Percentiles rank a stretch among this genome's conserved stretches.
Conservation (phyloP, 768 basidiomycete genomes). For the Boletus rubroflammeus region DNA sequence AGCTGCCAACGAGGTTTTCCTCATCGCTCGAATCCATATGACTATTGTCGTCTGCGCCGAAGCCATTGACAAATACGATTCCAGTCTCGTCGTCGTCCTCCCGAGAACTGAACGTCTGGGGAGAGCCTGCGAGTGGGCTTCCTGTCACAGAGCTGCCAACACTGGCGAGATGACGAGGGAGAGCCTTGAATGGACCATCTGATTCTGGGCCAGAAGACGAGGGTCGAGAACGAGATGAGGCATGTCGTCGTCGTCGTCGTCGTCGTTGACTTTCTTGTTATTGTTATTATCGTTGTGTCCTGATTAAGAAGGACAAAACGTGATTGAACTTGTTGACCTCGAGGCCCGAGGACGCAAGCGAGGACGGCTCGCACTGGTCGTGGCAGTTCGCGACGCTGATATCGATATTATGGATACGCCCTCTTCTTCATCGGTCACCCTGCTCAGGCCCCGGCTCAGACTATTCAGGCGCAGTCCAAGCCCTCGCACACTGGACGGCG, state of each 20-base stretch:
- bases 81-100: conserved; percentile 27
- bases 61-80: conserved; percentile 22
- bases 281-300: not conserved
- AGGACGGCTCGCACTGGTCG: not conserved
- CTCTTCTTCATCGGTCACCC: not conserved
- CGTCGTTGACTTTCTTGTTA: not conserved
- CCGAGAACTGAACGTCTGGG: conserved; percentile 29
- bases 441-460: conserved; percentile 12
- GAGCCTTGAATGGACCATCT: conserved; percentile 56
- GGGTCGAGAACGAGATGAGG: conserved; percentile 47
- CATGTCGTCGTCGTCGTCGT: too few species aligned
- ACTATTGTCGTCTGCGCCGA: conserved; percentile 27
- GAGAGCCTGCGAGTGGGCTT: conserved; percentile 57
- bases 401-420: conserved; percentile 2
- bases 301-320: conserved; percentile 13
- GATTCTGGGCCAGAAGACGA: conserved; percentile 63
- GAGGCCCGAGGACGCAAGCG: too few species aligned
- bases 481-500: conserved; percentile 5
- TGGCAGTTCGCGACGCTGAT: not conserved
- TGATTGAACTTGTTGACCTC: not conserved
- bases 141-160: conserved; percentile 41
- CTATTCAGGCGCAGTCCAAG: conserved; percentile 10
- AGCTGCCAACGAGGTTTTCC: conserved; percentile 70
- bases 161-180: conserved; percentile 46
- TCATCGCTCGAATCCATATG: conserved; percentile 51